These are phyloP conservation scores for Mucor lusitanicus DNA, from an alignment of 371 early-diverging fungal species.

Conservation along the genomic window DNA sequence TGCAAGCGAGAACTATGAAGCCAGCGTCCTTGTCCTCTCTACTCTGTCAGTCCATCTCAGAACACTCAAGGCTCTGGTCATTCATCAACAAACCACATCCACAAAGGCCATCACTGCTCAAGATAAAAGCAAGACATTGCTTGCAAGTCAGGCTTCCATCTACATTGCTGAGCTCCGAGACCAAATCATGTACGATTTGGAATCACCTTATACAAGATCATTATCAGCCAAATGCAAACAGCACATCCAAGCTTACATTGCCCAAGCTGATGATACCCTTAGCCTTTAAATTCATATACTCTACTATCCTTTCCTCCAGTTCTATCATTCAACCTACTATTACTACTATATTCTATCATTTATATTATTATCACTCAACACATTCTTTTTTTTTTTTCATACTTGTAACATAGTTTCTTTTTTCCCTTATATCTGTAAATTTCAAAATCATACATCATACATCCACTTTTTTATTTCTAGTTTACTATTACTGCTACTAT, in stretches of 20 bases:
- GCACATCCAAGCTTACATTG: slow-evolving; percentile 25
- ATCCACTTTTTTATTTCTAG: background rate
- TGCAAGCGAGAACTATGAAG: slow-evolving; percentile 24
- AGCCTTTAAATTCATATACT: slow-evolving; percentile 19
- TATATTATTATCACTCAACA: background rate
- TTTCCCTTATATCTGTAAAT: background rate
- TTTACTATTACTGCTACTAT: background rate
- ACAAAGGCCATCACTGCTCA: background rate
- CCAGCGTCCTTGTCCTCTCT: slow-evolving; percentile 29
- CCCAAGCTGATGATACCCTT: slow-evolving; percentile 30
- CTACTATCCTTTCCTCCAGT: background rate
- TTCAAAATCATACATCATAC: background rate
- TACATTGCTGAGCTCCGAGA: slow-evolving; percentile 28
- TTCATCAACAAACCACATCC: slow-evolving; percentile 14
- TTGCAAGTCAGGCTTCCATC: slow-evolving; percentile 13
- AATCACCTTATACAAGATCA: slow-evolving; percentile 15
- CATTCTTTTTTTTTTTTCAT: background rate
- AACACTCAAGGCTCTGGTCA: slow-evolving; percentile 19
- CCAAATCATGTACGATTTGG: slow-evolving; percentile 21
- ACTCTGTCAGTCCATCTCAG: slow-evolving; percentile 30
- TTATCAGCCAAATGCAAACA: slow-evolving; percentile 17
- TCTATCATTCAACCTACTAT: background rate
- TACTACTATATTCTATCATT: background rate
- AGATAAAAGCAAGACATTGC: background rate
- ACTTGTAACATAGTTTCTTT: background rate